Evolutionary conservation across 148 eudicot genomes (phyloP), one percentile per base, ranked within the genome.

Genomic region (Agrostemma githago): DNA sequence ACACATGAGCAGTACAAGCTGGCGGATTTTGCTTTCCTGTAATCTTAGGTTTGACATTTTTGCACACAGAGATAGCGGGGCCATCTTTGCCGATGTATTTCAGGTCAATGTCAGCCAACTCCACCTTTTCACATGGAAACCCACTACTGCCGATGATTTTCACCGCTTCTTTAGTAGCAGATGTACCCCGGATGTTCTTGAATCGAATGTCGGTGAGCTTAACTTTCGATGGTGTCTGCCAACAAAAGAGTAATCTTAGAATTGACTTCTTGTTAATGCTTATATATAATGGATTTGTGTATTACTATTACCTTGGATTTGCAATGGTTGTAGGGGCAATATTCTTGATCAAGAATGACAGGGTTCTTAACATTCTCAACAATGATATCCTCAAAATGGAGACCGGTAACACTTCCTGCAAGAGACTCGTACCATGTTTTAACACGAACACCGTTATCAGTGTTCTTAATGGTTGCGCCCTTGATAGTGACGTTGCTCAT

Each of bases 381-480:
- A 4, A 56, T 59, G 16, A 87, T 74, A 51, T 90, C 79, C 71
- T 90, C 88, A 42, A 84, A 88, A 59, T 81, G 88, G 41, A 90
- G 26, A 5, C 83, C 84, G 0, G 66, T 61, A n/a, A 71, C 88
- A 0, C 5, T 26, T 82, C n/a, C 88, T 9, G 26, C 81, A 79
- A 80, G 89, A 88, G 12, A 80, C 73, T 78, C 66, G 83, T 7
- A 88, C 77, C 2, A 26, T 26, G 34, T 26, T 26, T 26, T 26
- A 26, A 26, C 34, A 26, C 34, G 34, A 26, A 26, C 34, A 26
- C 34, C 34, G 34, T 26, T 26, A 26, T 26, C 34, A 26, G 34
- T 26, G 34, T 26, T 26, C 34, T 26, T 26, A 26, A 26, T 26
- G 34, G 34, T 26, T 26, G 34, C 34, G 1, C 34, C 34, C 34